Base-by-base conservation (phyloP, 495 filamentous ascomycete genomes). In the Tetracladium setigerum region DNA sequence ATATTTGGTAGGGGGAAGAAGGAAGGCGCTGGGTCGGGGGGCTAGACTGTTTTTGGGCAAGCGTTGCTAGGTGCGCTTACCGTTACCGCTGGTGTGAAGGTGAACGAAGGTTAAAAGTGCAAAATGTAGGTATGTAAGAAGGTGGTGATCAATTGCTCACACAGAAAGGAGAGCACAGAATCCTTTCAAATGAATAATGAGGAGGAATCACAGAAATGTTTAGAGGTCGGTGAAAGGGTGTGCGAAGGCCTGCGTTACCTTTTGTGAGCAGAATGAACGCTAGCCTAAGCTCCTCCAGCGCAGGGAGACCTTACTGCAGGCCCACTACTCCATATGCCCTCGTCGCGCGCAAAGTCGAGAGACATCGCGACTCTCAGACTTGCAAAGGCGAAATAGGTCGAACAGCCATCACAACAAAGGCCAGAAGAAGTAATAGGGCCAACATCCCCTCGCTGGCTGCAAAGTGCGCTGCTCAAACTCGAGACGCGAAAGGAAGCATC, bases 331-430 rank as follows among this genome's bases (percentile, higher is more conserved):
- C 53, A n/a, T 17, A 15, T 27, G 16, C 42, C 10, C 52, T 46
- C 36, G 52, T 59, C 56, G 56, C 56, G 56, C 34, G 54, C 45
- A 27, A 37, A 27, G 30, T 30, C 32, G 22, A 36, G 32, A 49
- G 30, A 36, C 49, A 54, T 54, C 55, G 51, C 55, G 55, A 52
- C 44, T 52, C 40, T 46, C 47, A 18, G 37, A 33, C 16, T 41
- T 30, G n/a, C 24, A 32, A 11, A 38, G 44, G 41, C 43, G 13
- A 47, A 44, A 41, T 46, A 38, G 39, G 44, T 43, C 47, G 44
- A 30, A 9, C 9, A 27, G 22, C 22, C 40, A 59, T 59, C 56
- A 59, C 48, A 59, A 56, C 52, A 59, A 59, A 46, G 16, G 36
- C 53, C 53, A 15, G 45, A 54, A 59, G 35, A 22, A 37, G 56